These are phyloP conservation scores for Tetradesmus lagerheimii DNA, from an alignment of 139 green algal species.

Conservation along the genomic window DNA sequence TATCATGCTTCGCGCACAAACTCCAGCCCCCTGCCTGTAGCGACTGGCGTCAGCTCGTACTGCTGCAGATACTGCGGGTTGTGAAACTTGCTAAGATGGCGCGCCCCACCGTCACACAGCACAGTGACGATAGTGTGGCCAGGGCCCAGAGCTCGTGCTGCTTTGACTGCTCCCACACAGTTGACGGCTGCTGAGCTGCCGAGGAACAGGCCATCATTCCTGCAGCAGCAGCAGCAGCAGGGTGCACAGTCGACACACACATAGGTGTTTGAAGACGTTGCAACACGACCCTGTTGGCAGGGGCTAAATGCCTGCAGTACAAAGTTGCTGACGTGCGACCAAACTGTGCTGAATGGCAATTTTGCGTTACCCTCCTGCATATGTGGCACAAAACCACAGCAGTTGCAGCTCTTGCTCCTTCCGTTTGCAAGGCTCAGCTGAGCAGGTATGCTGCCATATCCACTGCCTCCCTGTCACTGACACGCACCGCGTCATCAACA, in stretches of 20 bases:
- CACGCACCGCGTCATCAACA: conserved; percentile 84
- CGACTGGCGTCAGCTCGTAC: conserved; percentile 38
- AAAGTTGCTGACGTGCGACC: too few species aligned
- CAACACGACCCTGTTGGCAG: too few species aligned
- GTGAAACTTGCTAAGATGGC: conserved; percentile 94
- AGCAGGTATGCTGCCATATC: conserved; percentile 91
- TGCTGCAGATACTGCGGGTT: conserved; percentile 79
- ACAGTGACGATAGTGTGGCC: conserved; percentile 94
- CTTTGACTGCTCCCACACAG: conserved; percentile 93
- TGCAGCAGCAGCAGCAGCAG: conserved; percentile 21
- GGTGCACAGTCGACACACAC: background rate
- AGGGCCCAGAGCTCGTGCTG: conserved; percentile 79
- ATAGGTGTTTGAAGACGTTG: too few species aligned
- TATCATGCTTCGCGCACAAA: conserved; percentile 25
- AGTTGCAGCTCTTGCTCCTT: too few species aligned
- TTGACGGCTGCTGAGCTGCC: conserved; percentile 91
- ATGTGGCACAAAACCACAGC: too few species aligned
- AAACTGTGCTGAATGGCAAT: too few species aligned
- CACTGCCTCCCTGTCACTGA: conserved; percentile 86
- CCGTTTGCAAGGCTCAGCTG: conserved; percentile 35
- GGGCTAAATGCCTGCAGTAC: too few species aligned
- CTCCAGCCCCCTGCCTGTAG: background rate
- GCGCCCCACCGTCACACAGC: conserved; percentile 89
- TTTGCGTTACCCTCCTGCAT: too few species aligned
- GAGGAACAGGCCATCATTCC: conserved; percentile 94